A percentile compares a stretch with the other conserved stretches of the same genome.
phyloP scores from a whole-genome alignment of 352 stramenopile species.

The Salisapilia sapeloensis region DNA sequence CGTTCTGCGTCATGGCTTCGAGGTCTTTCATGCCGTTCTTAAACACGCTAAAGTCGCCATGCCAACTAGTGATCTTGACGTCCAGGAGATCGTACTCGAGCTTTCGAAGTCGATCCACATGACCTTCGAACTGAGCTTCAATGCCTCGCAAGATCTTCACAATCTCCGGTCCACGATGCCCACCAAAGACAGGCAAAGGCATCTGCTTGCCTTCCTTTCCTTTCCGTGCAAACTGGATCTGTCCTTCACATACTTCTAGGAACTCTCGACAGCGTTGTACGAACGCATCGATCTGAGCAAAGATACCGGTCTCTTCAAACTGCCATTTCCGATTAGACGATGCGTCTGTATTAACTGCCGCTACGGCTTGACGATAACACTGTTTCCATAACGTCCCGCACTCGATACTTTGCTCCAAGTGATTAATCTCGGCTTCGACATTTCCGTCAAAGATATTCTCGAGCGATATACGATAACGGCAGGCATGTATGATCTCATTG shows the following conservation, averaged over 20 bases:
- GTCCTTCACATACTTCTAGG: constrained; percentile 88
- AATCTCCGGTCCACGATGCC: constrained; percentile 85
- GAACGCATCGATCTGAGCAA: constrained; percentile 92
- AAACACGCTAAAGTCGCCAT: constrained; percentile 91
- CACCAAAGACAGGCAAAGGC: constrained; percentile 79
- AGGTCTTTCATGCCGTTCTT: constrained; percentile 94
- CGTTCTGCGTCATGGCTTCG: constrained; percentile 91
- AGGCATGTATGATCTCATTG: constrained; percentile 89
- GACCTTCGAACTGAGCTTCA: constrained; percentile 83
- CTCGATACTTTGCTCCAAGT: constrained; percentile 85
- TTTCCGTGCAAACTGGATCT: constrained; percentile 91
- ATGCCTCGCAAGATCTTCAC: constrained; percentile 86
- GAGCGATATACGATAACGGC: constrained; percentile 78
- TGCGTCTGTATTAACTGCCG: constrained; percentile 37
- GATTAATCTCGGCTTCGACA: constrained; percentile 73
- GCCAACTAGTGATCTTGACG: constrained; percentile 90
- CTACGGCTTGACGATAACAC: constrained; percentile 53
- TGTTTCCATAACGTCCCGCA: constrained; percentile 88
- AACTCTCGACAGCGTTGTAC: constrained; percentile 90
- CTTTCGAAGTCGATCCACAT: constrained; percentile 77
- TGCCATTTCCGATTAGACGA: constrained; percentile 59
- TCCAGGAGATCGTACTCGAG: constrained; percentile 91
- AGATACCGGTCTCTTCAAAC: constrained; percentile 91
- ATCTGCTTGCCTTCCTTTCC: constrained; percentile 38
- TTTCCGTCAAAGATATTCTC: constrained; percentile 88